Percentiles rank a stretch among this genome's conserved stretches.
phyloP scores from a whole-genome alignment of 345 rosid genomes.

The Iberis pinnata region DNA sequence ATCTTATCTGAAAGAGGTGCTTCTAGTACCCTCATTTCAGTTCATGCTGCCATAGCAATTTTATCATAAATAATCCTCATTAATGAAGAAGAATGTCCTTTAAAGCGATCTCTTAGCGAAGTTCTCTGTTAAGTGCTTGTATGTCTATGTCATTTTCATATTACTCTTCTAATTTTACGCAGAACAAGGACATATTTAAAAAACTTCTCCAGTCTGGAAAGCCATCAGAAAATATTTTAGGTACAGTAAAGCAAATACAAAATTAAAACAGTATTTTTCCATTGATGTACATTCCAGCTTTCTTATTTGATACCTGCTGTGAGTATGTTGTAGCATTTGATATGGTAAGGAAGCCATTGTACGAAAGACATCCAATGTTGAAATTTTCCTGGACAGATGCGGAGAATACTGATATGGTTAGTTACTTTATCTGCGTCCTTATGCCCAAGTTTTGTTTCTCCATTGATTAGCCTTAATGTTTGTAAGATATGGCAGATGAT shows the following conservation, averaged over 20 bases:
- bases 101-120: constrained; percentile 2
- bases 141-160: constrained; percentile 2
- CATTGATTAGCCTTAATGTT: constrained; percentile 7
- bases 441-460: constrained; percentile 2
- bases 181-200: constrained; percentile 59
- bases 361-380: constrained; percentile 90
- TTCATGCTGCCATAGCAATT: constrained; percentile 14
- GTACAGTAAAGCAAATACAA: constrained; percentile 35
- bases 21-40: constrained; percentile 7
- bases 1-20: constrained; percentile 73
- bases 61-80: not conserved
- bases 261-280: constrained; percentile 5
- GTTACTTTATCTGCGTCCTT: constrained; percentile 22
- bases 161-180: constrained; percentile 16
- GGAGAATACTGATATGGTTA: constrained; percentile 81
- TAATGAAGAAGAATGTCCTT: not conserved
- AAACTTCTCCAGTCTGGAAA: constrained; percentile 64
- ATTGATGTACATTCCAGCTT: constrained; percentile 8
- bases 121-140: constrained; percentile 14
- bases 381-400: constrained; percentile 85
- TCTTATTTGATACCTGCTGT: constrained; percentile 22
- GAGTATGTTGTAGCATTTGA: constrained; percentile 60
- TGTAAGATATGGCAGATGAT: constrained; percentile 7
- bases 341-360: constrained; percentile 76
- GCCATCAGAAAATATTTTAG: constrained; percentile 54